Conservation (phyloP, 176 grass and related monocot genomes). For the Cymbopogon citratus region DNA sequence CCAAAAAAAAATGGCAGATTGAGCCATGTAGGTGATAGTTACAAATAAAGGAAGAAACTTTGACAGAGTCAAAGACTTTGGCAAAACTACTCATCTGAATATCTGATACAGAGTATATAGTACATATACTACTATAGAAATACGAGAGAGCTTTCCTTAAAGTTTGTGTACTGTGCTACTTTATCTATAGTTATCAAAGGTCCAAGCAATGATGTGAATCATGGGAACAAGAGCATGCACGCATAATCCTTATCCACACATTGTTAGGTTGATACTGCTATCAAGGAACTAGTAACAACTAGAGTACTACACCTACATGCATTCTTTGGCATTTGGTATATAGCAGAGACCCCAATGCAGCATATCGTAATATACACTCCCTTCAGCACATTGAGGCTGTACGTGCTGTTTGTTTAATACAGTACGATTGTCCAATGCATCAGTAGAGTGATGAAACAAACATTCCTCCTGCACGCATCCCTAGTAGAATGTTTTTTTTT, state of each 20-base stretch:
- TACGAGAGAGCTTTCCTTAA: not conserved
- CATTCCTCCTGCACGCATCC: slow-evolving; percentile 44
- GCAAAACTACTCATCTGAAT: too few species aligned
- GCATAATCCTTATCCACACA: slow-evolving; percentile 2
- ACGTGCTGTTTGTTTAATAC: not conserved
- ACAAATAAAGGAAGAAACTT: not conserved
- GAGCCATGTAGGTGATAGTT: not conserved
- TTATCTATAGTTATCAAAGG: not conserved
- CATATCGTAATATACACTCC: not conserved
- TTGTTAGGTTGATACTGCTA: slow-evolving; percentile 5
- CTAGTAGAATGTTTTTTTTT: slow-evolving; percentile 60
- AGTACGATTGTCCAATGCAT: slow-evolving; percentile 25
- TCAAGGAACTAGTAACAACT: not conserved
- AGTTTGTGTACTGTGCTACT: not conserved
- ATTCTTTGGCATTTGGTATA: not conserved
- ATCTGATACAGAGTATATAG: too few species aligned
- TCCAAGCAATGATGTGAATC: slow-evolving; percentile 22
- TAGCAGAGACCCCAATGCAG: not conserved
- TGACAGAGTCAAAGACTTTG: not conserved
- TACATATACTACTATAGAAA: slow-evolving; percentile 7
- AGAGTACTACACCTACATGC: not conserved
- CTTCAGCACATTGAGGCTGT: not conserved
- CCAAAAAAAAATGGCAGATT: not conserved
- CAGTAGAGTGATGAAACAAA: slow-evolving; percentile 17
- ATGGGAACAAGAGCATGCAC: slow-evolving; percentile 20